These are phyloP conservation scores for Termitomyces sp. DNA, from an alignment of 768 basidiomycete species.

Conservation along the genomic window DNA sequence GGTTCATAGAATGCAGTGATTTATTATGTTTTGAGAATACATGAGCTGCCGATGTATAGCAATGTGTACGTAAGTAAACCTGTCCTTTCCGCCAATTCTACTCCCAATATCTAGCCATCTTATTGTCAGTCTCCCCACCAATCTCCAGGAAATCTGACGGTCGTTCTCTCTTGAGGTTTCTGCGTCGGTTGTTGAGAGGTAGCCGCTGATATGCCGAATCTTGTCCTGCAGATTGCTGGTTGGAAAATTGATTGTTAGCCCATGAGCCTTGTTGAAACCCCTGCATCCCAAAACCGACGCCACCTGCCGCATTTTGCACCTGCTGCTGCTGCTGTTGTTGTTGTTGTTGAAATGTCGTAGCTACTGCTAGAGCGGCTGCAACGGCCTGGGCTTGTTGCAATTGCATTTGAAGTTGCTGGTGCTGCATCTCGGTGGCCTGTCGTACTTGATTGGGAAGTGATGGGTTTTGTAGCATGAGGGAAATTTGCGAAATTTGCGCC, in stretches of 20 bases:
- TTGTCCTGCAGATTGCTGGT: slow-evolving; percentile 63
- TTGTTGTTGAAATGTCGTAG: slow-evolving; percentile 53
- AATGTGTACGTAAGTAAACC: background rate
- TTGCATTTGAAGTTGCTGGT: slow-evolving; percentile 76
- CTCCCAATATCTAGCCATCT: slow-evolving; percentile 78
- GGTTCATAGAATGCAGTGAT: slow-evolving; percentile 4
- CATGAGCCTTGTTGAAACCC: slow-evolving; percentile 32
- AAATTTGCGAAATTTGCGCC: slow-evolving; percentile 80
- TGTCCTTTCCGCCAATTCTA: slow-evolving; percentile 24
- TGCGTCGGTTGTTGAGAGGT: slow-evolving; percentile 76
- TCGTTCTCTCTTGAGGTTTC: slow-evolving; percentile 76
- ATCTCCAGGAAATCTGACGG: slow-evolving; percentile 84
- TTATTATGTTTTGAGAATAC: slow-evolving; percentile 8
- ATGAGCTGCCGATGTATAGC: background rate
- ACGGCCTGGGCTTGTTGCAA: slow-evolving; percentile 78
- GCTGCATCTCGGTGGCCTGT: slow-evolving; percentile 79
- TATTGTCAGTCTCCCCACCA: slow-evolving; percentile 57
- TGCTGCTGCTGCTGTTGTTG: slow-evolving; percentile 49
- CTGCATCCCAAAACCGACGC: slow-evolving; percentile 40
- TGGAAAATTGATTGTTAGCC: slow-evolving; percentile 51
- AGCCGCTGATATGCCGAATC: slow-evolving; percentile 88
- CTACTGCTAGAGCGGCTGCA: slow-evolving; percentile 59
- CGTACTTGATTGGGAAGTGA: slow-evolving; percentile 69
- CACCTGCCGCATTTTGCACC: slow-evolving; percentile 34
- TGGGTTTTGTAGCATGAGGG: slow-evolving; percentile 76